phyloP scores from a whole-genome alignment of 1,284 basidiomycete genomes.

The Trichosporon ovoides region DNA sequence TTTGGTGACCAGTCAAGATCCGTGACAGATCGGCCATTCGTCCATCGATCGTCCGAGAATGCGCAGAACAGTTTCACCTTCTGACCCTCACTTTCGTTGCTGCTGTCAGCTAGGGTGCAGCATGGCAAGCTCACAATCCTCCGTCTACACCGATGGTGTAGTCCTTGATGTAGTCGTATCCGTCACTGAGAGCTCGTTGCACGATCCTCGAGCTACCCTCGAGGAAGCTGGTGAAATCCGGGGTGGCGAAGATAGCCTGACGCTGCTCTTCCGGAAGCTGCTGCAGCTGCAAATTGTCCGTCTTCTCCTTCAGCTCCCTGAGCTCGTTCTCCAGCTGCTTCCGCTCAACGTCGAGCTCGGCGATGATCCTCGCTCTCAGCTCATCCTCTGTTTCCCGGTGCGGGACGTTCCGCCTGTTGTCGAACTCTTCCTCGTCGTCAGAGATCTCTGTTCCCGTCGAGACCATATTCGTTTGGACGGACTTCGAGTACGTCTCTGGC shows the following conservation, averaged over 20 bases:
- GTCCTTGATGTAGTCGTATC: constrained; percentile 93
- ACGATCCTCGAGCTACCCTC: constrained; percentile 93
- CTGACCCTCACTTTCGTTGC: constrained; percentile 82
- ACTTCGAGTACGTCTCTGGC: constrained; percentile 73
- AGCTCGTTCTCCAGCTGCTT: constrained; percentile 69
- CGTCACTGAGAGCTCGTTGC: constrained; percentile 87
- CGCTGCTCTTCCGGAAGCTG: constrained; percentile 78
- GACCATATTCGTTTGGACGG: constrained; percentile 69
- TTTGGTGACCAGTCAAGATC: constrained; percentile 97
- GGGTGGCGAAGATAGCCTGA: constrained; percentile 68
- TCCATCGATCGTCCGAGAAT: constrained; percentile 81
- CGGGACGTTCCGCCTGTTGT: constrained; percentile 4
- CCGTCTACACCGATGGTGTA: constrained; percentile 79
- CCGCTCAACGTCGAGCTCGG: constrained; percentile 56
- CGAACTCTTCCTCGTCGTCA: constrained; percentile 46
- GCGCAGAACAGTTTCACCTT: constrained; percentile 80
- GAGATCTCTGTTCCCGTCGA: constrained; percentile 28
- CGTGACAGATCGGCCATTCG: constrained; percentile 86
- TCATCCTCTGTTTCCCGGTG: constrained; percentile 61
- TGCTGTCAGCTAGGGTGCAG: constrained; percentile 41
- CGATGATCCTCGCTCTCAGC: constrained; percentile 60
- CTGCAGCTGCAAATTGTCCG: constrained; percentile 57
- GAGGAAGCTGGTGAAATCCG: constrained; percentile 88
- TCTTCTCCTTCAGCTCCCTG: constrained; percentile 72
- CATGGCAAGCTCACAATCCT: constrained; percentile 57